Base-by-base conservation (phyloP, 352 stramenopile species). In the Blastocystis sp. region DNA sequence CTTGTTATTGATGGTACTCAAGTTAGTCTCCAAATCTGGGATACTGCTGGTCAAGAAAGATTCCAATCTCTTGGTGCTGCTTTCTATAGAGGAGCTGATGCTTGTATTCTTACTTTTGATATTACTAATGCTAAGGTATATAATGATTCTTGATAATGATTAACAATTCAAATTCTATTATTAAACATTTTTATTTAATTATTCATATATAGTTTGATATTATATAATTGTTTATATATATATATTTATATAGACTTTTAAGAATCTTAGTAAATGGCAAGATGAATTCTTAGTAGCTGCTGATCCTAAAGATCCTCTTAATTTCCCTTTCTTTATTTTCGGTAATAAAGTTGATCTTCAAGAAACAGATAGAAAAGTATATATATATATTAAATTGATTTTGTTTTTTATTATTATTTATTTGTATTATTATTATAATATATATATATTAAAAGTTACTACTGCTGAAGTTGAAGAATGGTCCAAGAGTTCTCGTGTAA, bases 341-440 rank as follows among this genome's bases (percentile, higher is more conserved):
- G 91, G 87, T 28, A 98, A 98, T 71, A 98, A 96, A 73, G 83
- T 93, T 30, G 88, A 96, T 77, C 87, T 91, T 65, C 80, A 91
- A 57, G 66, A 71, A 37, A 31, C 32, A 6, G 44, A 65, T 11
- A 46, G 65, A 24, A 54, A 62, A 45, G n/a, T n/a, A n/a, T n/a
- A n/a, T n/a, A n/a, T n/a, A n/a, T n/a, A n/a, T n/a, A n/a, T n/a
- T n/a, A n/a, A n/a, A n/a, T n/a, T n/a, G n/a, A n/a, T n/a, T n/a
- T n/a, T n/a, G n/a, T n/a, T n/a, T n/a, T n/a, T n/a, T n/a, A 18
- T 18, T 18, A 39, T 13, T 18, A 13, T 13, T 13, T 18, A 18
- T 18, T 39, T 13, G 13, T 13, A 18, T 18, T 13, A 18, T 18
- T 13, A 13, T 18, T 18, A 13, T 13, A 18, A 13, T 18, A 39